Evolutionary conservation across 306 rosid genomes (phyloP).

Genomic region (Pyrus bretschneideri): DNA sequence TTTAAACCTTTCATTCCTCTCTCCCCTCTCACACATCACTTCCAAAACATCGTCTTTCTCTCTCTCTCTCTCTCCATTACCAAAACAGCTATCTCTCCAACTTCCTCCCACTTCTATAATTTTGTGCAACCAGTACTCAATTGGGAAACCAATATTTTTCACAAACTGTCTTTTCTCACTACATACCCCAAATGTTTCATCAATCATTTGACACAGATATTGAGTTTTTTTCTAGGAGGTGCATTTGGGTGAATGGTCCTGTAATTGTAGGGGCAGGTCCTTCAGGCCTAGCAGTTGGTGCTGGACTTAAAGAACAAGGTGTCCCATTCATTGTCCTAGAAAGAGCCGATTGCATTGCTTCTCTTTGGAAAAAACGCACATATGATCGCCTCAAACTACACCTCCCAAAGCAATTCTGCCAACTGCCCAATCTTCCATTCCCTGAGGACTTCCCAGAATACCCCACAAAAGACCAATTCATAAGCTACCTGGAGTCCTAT

Average conservation of each 20-base stretch:
- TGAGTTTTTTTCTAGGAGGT: constrained; percentile 35
- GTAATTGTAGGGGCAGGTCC: constrained; percentile 92
- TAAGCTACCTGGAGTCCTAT: constrained; percentile 65
- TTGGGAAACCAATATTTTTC: not conserved
- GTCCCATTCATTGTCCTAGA: constrained; percentile 72
- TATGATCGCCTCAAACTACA: constrained; percentile 87
- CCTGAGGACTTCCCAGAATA: constrained; percentile 73
- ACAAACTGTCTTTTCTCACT: not conserved
- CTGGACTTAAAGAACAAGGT: constrained; percentile 68
- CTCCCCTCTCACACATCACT: constrained; percentile 37
- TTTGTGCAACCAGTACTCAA: not conserved
- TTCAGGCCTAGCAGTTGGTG: constrained; percentile 81
- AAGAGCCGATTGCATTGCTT: constrained; percentile 80
- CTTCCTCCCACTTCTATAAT: not conserved
- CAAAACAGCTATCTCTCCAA: not conserved
- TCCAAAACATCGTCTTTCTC: constrained; percentile 17
- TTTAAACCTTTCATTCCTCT: constrained; percentile 41
- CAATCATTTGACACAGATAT: constrained; percentile 25
- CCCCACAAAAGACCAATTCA: constrained; percentile 75
- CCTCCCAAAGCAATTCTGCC: constrained; percentile 83
- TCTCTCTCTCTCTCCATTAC: not conserved
- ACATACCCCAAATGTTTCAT: constrained; percentile 36
- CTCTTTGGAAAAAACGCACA: constrained; percentile 78
- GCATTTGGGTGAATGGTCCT: constrained; percentile 80
- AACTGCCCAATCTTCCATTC: constrained; percentile 67